Percentiles rank a stretch among this genome's conserved stretches.
phyloP scores from a whole-genome alignment of 2,329 filamentous ascomycete genomes.

The Harringtonia lauricola region DNA sequence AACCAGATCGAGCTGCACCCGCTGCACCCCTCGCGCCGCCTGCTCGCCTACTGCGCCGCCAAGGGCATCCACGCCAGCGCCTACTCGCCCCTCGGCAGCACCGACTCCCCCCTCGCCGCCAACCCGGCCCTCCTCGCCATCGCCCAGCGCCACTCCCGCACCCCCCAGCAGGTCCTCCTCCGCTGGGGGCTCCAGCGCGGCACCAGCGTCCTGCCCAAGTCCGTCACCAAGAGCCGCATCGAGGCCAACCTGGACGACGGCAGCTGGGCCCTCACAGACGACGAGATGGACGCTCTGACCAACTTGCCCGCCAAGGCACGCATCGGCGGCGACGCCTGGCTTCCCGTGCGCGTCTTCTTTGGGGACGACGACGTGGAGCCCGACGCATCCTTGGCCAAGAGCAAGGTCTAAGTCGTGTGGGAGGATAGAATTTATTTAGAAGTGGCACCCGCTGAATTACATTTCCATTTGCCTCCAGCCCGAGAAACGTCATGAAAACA shows the following conservation, averaged over 20 bases:
- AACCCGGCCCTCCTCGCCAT: constrained; percentile 49
- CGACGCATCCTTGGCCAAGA: no score
- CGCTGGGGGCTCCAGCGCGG: constrained; percentile 74
- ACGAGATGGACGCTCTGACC: constrained; percentile 67
- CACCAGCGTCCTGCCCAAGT: constrained; percentile 80
- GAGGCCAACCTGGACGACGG: constrained; percentile 65
- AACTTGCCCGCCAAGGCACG: no score
- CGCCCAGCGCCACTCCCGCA: constrained; percentile 55
- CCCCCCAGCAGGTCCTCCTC: constrained; percentile 64
- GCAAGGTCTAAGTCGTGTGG: no score
- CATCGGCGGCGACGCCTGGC: no score
- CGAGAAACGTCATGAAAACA: no score
- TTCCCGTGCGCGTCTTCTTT: no score
- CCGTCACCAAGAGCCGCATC: constrained; percentile 62
- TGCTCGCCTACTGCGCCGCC: constrained; percentile 58
- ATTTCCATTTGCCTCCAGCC: no score
- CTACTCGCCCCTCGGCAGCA: constrained; percentile 64
- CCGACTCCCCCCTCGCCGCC: constrained; percentile 54
- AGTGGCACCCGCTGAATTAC: no score
- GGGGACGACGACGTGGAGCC: no score
- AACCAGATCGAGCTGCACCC: constrained; percentile 52
- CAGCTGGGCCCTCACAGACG: constrained; percentile 60
- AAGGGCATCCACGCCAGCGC: constrained; percentile 68
- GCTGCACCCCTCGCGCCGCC: constrained; percentile 58
- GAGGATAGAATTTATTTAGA: no score